Evolutionary conservation across 768 basidiomycete species (phyloP).

Genomic region (Mycena rosella): DNA sequence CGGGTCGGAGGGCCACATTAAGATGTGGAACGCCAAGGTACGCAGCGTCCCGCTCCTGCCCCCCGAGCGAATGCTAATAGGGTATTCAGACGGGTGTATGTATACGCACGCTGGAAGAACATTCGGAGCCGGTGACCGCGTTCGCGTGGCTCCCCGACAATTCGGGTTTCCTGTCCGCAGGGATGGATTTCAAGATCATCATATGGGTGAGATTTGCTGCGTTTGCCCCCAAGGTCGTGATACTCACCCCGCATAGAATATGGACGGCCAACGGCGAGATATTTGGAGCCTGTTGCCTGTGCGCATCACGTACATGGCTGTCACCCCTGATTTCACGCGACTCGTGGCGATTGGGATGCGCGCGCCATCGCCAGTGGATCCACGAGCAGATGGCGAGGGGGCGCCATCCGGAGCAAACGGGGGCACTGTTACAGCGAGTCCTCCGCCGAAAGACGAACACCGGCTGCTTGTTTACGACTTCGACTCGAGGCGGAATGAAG

Average conservation of each 20-base stretch:
- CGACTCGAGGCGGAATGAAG: conserved; percentile 71
- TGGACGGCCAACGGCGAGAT: conserved; percentile 78
- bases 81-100: conserved; percentile 77
- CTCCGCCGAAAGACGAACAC: conserved; percentile 59
- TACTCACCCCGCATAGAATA: conserved; percentile 63
- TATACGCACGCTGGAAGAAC: conserved; percentile 73
- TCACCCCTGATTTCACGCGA: conserved; percentile 87
- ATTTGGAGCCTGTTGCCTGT: conserved; percentile 79
- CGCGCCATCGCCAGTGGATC: conserved; percentile 38
- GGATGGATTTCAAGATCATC: conserved; percentile 85
- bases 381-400: conserved; percentile 51
- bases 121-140: conserved; percentile 87
- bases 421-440: conserved; percentile 46
- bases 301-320: conserved; percentile 87
- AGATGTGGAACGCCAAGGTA: conserved; percentile 93
- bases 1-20: conserved; percentile 83
- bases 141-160: conserved; percentile 92
- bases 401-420: conserved; percentile 42
- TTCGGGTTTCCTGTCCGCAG: conserved; percentile 90
- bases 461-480: conserved; percentile 85
- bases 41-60: conserved; percentile 36
- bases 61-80: conserved; percentile 26
- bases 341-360: conserved; percentile 89
- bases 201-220: conserved; percentile 76
- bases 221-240: conserved; percentile 25